Evolutionary conservation across 139 green algal species (phyloP).

Genomic region (Pleodorina starrii): DNA sequence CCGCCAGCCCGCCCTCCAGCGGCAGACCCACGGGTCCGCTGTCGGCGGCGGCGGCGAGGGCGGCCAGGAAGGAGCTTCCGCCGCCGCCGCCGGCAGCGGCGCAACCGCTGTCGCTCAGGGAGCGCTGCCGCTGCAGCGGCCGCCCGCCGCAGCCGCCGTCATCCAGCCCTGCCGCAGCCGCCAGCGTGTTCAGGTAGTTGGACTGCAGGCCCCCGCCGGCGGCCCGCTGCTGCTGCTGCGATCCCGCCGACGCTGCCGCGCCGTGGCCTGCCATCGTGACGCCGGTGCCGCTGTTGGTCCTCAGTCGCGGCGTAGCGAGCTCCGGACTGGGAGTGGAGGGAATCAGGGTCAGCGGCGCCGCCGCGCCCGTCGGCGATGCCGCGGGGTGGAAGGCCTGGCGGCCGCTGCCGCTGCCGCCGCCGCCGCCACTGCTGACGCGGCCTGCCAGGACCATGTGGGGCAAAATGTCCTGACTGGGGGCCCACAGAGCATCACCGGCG

Average conservation of each 20-base stretch:
- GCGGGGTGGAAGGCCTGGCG: background rate
- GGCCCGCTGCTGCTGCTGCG: background rate
- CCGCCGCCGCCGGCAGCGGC: too few relatives aligned
- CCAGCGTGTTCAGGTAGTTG: background rate
- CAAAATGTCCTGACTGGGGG: background rate
- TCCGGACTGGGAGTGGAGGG: background rate
- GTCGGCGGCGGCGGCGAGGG: background rate
- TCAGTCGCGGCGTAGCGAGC: background rate
- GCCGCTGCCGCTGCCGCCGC: background rate
- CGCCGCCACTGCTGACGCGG: background rate
- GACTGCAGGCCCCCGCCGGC: background rate
- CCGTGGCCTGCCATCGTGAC: background rate
- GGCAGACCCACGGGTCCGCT: slow-evolving; percentile 21
- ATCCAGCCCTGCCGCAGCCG: background rate
- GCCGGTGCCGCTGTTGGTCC: background rate
- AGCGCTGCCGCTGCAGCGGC: background rate
- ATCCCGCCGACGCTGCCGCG: background rate
- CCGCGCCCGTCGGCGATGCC: too few relatives aligned
- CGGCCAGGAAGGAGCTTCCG: slow-evolving; percentile 33
- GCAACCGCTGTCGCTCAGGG: slow-evolving; percentile 23
- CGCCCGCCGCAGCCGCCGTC: background rate
- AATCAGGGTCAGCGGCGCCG: background rate
- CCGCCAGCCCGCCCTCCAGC: background rate
- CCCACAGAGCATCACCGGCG: background rate
- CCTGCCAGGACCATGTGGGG: background rate